Evolutionary conservation across 2,329 filamentous ascomycete genomes (phyloP).

Genomic region (Emericellopsis atlantica): DNA sequence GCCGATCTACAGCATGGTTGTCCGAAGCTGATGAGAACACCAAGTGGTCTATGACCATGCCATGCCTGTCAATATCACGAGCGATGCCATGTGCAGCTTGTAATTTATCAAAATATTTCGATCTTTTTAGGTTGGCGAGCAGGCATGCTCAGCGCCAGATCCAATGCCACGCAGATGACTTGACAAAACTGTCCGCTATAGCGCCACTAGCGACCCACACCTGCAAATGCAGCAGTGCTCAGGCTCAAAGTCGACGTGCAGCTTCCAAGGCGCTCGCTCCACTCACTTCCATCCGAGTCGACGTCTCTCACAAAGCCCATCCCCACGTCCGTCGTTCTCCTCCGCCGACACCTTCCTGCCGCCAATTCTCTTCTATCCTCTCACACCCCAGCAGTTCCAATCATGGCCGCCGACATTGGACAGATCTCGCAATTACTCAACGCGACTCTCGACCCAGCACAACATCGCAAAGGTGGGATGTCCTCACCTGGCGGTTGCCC

Average conservation of each 20-base stretch:
- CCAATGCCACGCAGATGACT: too few relatives aligned
- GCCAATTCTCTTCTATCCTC: conserved; percentile 4
- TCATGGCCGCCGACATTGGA: conserved; percentile 44
- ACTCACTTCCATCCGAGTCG: too few relatives aligned
- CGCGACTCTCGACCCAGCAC: conserved; percentile 75
- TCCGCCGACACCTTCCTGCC: conserved; percentile 2
- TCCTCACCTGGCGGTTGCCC: conserved; percentile 6
- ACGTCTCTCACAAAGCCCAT: background rate
- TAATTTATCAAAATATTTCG: background rate
- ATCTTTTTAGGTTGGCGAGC: too few relatives aligned
- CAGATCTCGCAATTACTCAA: conserved; percentile 72
- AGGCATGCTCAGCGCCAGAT: too few relatives aligned
- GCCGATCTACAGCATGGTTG: too few relatives aligned
- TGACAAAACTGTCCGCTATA: too few relatives aligned
- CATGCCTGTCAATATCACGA: background rate
- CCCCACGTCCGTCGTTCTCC: conserved; percentile 6
- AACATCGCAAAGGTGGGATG: conserved; percentile 75
- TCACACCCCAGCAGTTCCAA: conserved; percentile 12
- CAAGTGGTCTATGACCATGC: background rate
- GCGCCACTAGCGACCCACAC: too few relatives aligned
- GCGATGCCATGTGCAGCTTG: background rate
- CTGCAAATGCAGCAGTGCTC: too few relatives aligned
- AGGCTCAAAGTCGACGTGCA: too few relatives aligned
- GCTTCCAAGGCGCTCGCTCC: too few relatives aligned
- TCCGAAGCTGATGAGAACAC: too few relatives aligned